Conservation (phyloP, 805 yeast species). For the Myxozyma lipomycoides region DNA sequence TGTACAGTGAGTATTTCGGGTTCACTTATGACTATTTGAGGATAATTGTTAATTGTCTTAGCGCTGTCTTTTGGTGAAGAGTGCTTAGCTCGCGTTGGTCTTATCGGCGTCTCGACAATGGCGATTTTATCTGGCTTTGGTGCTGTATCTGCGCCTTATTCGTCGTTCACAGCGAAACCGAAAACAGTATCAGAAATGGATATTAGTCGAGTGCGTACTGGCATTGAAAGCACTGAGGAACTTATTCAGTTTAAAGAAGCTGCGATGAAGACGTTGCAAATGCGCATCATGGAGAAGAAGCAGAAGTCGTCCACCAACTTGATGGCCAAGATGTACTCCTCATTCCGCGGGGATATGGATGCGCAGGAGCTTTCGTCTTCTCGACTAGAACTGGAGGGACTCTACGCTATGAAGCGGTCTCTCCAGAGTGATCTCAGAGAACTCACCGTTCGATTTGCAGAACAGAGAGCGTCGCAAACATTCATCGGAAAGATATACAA, state of each 20-base stretch:
- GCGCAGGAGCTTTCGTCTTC: slow-evolving; percentile 21
- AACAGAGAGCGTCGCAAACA: slow-evolving; percentile 34
- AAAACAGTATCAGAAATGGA: slow-evolving; percentile 34
- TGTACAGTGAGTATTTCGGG: slow-evolving; percentile 15
- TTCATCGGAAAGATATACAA: slow-evolving; percentile 34
- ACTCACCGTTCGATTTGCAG: slow-evolving; percentile 28
- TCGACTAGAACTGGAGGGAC: slow-evolving; percentile 37
- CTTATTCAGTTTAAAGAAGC: slow-evolving; percentile 33
- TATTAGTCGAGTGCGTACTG: slow-evolving; percentile 32
- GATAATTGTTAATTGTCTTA: neutral
- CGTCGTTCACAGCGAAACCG: slow-evolving; percentile 35
- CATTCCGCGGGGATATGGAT: slow-evolving; percentile 29
- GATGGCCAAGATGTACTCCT: slow-evolving; percentile 32
- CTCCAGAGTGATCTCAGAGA: slow-evolving; percentile 35
- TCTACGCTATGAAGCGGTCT: slow-evolving; percentile 35
- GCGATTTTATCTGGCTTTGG: slow-evolving; percentile 42
- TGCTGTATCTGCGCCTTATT: slow-evolving; percentile 42
- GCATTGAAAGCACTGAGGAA: slow-evolving; percentile 35
- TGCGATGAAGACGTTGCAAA: slow-evolving; percentile 26
- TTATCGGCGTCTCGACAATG: slow-evolving; percentile 43
- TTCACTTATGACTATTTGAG: neutral
- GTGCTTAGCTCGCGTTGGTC: slow-evolving; percentile 38
- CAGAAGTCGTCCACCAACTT: slow-evolving; percentile 32
- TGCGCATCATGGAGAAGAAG: slow-evolving; percentile 31
- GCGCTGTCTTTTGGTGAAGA: slow-evolving; percentile 27